These are phyloP conservation scores for Moesziomyces antarcticus DNA, from an alignment of 1,284 basidiomycete genomes.

Conservation along the genomic window DNA sequence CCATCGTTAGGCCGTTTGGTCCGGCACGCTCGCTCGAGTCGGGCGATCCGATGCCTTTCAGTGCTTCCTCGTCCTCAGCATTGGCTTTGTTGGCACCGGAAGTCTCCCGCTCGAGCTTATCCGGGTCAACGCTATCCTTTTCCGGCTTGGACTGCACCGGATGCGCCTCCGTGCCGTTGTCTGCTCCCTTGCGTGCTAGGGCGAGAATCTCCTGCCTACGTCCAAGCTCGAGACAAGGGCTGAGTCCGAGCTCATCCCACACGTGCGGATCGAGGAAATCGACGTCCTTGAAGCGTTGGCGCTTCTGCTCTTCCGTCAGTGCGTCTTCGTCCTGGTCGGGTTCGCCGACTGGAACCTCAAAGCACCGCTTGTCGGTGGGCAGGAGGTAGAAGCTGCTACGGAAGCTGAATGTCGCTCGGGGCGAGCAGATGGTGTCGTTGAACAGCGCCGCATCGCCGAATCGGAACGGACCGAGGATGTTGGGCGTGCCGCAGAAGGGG, in stretches of 20 bases:
- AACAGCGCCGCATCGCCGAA: slow-evolving; percentile 63
- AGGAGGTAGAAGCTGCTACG: slow-evolving; percentile 66
- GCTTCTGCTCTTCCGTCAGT: slow-evolving; percentile 26
- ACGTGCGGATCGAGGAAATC: slow-evolving; percentile 50
- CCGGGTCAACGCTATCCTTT: background rate
- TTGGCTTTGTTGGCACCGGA: background rate
- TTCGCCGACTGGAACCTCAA: slow-evolving; percentile 33
- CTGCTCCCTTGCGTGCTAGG: slow-evolving; percentile 1
- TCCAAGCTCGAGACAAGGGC: slow-evolving; percentile 41
- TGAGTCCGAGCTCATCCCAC: slow-evolving; percentile 51
- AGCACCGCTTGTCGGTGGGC: slow-evolving; percentile 50
- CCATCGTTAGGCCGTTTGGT: slow-evolving; percentile 36
- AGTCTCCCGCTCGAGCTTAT: background rate
- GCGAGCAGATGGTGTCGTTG: slow-evolving; percentile 64
- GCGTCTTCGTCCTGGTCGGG: slow-evolving; percentile 37
- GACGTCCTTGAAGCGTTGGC: slow-evolving; percentile 33
- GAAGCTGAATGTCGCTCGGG: slow-evolving; percentile 64
- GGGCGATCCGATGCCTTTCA: background rate
- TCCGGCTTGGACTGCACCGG: too few species aligned
- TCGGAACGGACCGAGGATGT: slow-evolving; percentile 65
- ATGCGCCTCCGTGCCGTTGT: background rate
- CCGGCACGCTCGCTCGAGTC: slow-evolving; percentile 3
- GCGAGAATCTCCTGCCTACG: slow-evolving; percentile 19
- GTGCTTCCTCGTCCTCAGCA: background rate
- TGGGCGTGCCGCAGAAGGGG: slow-evolving; percentile 66